Conservation (phyloP, 441 rosid species). For the Populus tomentosa region DNA sequence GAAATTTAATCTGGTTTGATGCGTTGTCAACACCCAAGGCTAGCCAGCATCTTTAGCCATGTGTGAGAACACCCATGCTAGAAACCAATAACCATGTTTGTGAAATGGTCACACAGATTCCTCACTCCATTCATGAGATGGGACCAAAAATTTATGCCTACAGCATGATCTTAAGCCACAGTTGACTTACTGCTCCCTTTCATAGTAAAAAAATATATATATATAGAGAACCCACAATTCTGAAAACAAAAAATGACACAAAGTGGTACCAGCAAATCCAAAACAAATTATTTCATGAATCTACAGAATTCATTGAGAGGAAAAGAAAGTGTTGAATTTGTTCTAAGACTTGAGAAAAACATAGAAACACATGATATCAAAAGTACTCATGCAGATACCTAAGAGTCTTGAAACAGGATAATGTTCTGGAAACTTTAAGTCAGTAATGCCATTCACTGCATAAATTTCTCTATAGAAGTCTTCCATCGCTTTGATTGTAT, state of each 20-base stretch:
- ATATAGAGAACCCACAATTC: neutral
- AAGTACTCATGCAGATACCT: neutral
- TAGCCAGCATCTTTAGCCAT: no score
- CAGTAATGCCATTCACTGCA: conserved; percentile 63
- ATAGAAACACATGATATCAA: neutral
- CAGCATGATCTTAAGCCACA: neutral
- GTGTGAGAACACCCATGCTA: neutral
- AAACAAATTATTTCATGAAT: neutral
- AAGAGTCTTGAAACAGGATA: conserved; percentile 55
- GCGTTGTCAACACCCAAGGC: no score
- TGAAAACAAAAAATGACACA: neutral
- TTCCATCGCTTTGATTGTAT: conserved; percentile 82
- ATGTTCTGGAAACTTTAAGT: conserved; percentile 68
- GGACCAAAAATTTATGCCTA: neutral
- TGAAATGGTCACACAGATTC: neutral
- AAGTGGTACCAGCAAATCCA: neutral
- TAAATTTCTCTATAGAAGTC: conserved; percentile 75
- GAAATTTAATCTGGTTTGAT: no score
- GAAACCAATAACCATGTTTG: neutral
- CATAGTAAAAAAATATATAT: neutral
- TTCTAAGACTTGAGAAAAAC: neutral
- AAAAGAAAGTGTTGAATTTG: neutral
- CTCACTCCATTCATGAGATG: neutral
- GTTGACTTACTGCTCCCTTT: neutral
- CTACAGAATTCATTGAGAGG: neutral